Evolutionary conservation across 225 moss, liverwort and hornwort species (phyloP).

Genomic region (Anthoceros angustus): DNA sequence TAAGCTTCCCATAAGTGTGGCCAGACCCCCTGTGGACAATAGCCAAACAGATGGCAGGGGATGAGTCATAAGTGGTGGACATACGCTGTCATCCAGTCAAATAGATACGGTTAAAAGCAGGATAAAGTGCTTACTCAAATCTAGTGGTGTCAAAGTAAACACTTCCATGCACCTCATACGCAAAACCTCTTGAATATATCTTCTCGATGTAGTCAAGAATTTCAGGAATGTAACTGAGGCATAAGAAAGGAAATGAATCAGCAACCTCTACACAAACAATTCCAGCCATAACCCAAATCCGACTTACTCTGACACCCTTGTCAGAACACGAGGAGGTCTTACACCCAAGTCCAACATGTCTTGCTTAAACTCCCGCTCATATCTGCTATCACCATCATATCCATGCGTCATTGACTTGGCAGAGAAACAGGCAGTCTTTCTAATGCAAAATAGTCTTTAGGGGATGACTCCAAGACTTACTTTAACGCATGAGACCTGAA

Average conservation of each 20-base stretch:
- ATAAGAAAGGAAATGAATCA: not conserved
- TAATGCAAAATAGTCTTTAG: not conserved
- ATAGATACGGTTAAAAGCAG: not conserved
- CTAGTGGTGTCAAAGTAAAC: conserved; percentile 92
- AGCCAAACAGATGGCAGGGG: not conserved
- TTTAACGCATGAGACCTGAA: conserved; percentile 64
- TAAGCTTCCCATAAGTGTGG: conserved; percentile 78
- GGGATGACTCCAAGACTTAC: conserved; percentile 16
- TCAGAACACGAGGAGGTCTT: conserved; percentile 40
- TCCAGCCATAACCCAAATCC: not conserved
- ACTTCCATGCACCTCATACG: conserved; percentile 67
- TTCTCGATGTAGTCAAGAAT: conserved; percentile 58
- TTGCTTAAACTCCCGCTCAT: conserved; percentile 76
- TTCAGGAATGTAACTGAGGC: conserved; percentile 58
- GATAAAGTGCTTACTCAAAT: conserved; percentile 45
- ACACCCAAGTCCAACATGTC: conserved; percentile 79
- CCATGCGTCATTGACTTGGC: not conserved
- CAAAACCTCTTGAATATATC: conserved; percentile 43
- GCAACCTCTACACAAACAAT: not conserved
- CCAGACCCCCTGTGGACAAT: conserved; percentile 47
- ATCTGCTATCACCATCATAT: conserved; percentile 27
- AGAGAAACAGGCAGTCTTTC: not conserved
- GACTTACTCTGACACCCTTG: conserved; percentile 84
- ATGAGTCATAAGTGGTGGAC: not conserved
- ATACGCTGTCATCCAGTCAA: not conserved